Evolutionary conservation across 2,329 filamentous ascomycete genomes (phyloP).

Genomic region (Apiospora rasikravindrae): DNA sequence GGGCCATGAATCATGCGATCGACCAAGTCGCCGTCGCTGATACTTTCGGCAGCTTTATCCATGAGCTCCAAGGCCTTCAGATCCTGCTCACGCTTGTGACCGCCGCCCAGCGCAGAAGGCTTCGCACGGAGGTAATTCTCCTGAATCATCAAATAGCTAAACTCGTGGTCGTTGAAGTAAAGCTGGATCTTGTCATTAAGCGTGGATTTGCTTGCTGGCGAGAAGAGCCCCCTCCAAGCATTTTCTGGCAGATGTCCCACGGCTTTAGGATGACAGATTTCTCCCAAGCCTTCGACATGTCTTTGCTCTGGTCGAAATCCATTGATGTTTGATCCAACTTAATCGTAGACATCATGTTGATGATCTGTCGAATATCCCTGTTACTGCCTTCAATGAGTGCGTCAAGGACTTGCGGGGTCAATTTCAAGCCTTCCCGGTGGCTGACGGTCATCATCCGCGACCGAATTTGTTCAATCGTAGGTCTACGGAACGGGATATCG

Average conservation of each 20-base stretch:
- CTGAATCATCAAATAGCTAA: slow-evolving; percentile 96
- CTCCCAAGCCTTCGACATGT: slow-evolving; percentile 98
- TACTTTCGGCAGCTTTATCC: slow-evolving; percentile 90
- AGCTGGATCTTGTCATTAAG: slow-evolving; percentile 98
- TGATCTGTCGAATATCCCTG: slow-evolving; percentile 95
- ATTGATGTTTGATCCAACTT: slow-evolving; percentile 85
- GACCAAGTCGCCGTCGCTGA: slow-evolving; percentile 94
- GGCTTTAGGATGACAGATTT: slow-evolving; percentile 97
- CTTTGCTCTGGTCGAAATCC: slow-evolving; percentile 84
- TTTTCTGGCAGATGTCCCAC: slow-evolving; percentile 96
- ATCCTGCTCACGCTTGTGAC: slow-evolving; percentile 70
- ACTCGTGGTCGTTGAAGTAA: slow-evolving; percentile 99
- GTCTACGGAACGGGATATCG: slow-evolving; percentile 86
- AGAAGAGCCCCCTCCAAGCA: slow-evolving; percentile 89
- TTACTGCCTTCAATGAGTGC: slow-evolving; percentile 94
- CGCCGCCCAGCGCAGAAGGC: slow-evolving; percentile 66
- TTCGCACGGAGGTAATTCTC: slow-evolving; percentile 93
- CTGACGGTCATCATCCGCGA: slow-evolving; percentile 95
- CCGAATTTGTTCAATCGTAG: slow-evolving; percentile 88
- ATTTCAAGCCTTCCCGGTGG: slow-evolving; percentile 86
- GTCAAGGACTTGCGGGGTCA: slow-evolving; percentile 83
- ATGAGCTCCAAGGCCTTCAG: slow-evolving; percentile 86
- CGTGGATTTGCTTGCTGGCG: slow-evolving; percentile 79
- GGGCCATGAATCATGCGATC: slow-evolving; percentile 98
- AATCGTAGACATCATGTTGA: slow-evolving; percentile 96